Evolutionary conservation across 2,329 filamentous ascomycete genomes (phyloP).

Genomic region (Capronia americana): DNA sequence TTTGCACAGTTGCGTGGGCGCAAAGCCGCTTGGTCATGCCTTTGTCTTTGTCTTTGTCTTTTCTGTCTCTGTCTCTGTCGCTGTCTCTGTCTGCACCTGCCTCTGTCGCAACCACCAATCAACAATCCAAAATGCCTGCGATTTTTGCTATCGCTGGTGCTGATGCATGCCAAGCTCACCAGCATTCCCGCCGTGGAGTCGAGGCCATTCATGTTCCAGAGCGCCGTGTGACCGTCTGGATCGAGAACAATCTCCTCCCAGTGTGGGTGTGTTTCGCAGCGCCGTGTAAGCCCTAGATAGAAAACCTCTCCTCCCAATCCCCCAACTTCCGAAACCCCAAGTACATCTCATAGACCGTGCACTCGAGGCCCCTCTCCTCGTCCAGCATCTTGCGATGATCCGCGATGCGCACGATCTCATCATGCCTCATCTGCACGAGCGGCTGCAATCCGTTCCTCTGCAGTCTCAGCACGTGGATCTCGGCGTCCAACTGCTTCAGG

Average conservation of each 20-base stretch:
- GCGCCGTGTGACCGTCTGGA: neutral
- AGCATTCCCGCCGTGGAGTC: neutral
- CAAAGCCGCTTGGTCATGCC: neutral
- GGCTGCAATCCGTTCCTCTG: constrained; percentile 19
- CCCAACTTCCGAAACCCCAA: constrained; percentile 24
- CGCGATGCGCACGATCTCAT: constrained; percentile 41
- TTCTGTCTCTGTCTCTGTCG: neutral
- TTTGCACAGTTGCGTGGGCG: no score
- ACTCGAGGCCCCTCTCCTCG: constrained; percentile 28
- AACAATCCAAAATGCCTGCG: neutral
- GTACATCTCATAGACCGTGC: constrained; percentile 34
- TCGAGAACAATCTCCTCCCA: constrained; percentile 32
- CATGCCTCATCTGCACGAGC: constrained; percentile 37
- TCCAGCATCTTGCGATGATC: constrained; percentile 31
- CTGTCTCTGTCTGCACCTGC: neutral
- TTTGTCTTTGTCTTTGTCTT: neutral
- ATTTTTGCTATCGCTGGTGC: neutral
- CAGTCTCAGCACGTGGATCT: constrained; percentile 26
- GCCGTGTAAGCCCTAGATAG: constrained; percentile 7
- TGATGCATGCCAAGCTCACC: neutral
- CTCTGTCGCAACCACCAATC: neutral
- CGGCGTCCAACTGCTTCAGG: constrained; percentile 12
- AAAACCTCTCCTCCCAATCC: constrained; percentile 36
- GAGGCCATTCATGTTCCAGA: neutral
- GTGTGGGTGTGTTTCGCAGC: constrained; percentile 11